phyloP scores from a whole-genome alignment of 108 stramenopile genomes.

The Craspedostauros australis region DNA sequence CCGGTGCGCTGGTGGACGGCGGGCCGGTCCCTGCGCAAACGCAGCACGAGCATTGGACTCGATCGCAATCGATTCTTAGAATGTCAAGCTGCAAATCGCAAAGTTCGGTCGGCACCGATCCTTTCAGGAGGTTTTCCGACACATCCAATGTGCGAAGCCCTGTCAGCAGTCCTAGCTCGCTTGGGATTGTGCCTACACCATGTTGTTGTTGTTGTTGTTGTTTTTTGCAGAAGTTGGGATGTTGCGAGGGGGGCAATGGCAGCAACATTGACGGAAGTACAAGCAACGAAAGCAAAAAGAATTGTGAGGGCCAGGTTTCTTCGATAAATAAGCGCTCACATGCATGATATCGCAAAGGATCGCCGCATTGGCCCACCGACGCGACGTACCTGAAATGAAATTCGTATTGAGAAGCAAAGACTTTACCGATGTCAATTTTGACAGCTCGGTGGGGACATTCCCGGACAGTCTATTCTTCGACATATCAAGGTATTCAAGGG shows the following conservation, averaged over 20 bases:
- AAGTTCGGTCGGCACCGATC: slow-evolving; percentile 3
- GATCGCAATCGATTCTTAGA: slow-evolving; percentile 2
- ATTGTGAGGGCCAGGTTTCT: no score
- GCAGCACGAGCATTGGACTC: slow-evolving; percentile 9
- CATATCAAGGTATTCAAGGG: slow-evolving; percentile 1
- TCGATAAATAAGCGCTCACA: no score
- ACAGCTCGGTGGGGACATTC: slow-evolving; percentile 1
- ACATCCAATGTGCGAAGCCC: slow-evolving; percentile 3
- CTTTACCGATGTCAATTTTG: slow-evolving; percentile 2
- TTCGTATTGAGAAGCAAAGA: slow-evolving; percentile 3
- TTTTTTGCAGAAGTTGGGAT: no score
- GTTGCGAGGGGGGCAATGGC: no score
- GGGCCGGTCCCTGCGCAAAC: not conserved
- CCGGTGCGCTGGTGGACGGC: not conserved
- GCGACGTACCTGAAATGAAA: slow-evolving; percentile 1
- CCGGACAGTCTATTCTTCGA: slow-evolving; percentile 11
- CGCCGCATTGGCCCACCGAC: no score
- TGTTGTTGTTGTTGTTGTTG: no score
- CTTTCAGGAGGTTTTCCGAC: slow-evolving; percentile 1
- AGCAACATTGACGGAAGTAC: no score
- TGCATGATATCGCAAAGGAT: no score
- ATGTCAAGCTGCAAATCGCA: slow-evolving; percentile 1
- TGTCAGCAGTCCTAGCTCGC: slow-evolving; percentile 1
- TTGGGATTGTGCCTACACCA: slow-evolving; percentile 4
- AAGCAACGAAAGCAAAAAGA: no score